Conservation (phyloP, 1,139 yeast species). For the Yarrowia galli region DNA sequence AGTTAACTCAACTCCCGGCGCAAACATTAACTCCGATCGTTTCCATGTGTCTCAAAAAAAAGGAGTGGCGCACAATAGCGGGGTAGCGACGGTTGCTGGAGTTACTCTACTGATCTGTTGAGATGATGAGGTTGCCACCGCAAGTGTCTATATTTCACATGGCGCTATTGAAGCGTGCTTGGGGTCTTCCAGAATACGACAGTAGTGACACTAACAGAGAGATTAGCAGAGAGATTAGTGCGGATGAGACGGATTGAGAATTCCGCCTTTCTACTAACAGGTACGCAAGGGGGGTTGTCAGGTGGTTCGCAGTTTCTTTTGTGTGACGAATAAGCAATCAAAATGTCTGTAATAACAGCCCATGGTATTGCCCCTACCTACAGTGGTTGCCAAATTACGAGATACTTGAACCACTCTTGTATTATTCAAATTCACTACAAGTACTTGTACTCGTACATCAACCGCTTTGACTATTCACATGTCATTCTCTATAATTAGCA, state of each 20-base stretch:
- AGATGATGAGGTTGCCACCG: neutral
- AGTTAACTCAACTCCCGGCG: neutral
- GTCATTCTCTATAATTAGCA: neutral
- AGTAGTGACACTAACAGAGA: neutral
- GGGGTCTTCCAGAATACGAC: neutral
- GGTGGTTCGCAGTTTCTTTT: too few species aligned
- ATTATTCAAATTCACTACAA: too few species aligned
- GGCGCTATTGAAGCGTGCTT: neutral
- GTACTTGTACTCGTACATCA: too few species aligned
- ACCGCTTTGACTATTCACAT: too few species aligned
- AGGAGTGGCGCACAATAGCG: neutral
- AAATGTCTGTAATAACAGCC: neutral
- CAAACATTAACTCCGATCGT: neutral
- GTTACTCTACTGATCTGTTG: neutral
- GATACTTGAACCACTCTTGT: too few species aligned
- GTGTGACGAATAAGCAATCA: neutral
- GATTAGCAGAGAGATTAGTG: too few species aligned
- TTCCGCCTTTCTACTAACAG: too few species aligned
- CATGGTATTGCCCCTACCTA: too few species aligned
- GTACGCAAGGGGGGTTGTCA: too few species aligned
- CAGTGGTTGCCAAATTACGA: too few species aligned
- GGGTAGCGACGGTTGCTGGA: slow-evolving; percentile 1
- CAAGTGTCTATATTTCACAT: neutral
- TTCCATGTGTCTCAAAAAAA: neutral
- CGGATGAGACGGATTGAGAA: too few species aligned